Conservation (phyloP, 164 flowering plant genomes). For the Litsea cubeba region DNA sequence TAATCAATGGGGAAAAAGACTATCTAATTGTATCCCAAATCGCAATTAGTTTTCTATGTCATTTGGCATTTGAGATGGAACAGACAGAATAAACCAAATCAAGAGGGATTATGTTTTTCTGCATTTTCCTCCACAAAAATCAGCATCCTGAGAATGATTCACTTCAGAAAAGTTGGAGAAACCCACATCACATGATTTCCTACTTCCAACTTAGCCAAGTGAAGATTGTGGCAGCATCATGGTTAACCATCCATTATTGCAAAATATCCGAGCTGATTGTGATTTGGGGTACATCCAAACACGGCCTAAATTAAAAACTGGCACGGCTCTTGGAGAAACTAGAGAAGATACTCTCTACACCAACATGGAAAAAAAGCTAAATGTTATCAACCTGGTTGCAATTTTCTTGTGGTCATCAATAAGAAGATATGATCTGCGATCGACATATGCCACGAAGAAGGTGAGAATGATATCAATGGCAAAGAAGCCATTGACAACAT, state of each 20-base stretch:
- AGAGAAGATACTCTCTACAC: not conserved
- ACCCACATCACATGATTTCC: not conserved
- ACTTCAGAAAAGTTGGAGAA: not conserved
- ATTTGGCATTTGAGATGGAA: too few relatives aligned
- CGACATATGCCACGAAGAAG: conserved; percentile 88
- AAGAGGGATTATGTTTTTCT: not conserved
- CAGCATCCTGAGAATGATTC: not conserved
- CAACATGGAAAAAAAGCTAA: not conserved
- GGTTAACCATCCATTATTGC: not conserved
- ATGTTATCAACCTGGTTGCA: conserved; percentile 56
- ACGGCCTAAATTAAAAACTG: not conserved
- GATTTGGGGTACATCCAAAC: not conserved
- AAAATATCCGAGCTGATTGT: not conserved
- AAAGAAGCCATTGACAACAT: conserved; percentile 81
- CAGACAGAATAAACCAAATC: not conserved
- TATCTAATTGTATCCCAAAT: not conserved
- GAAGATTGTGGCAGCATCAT: not conserved
- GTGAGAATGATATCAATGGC: conserved; percentile 86
- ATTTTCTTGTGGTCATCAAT: conserved; percentile 75
- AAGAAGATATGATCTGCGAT: conserved; percentile 64
- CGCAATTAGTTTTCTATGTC: too few relatives aligned
- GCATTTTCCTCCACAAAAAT: not conserved
- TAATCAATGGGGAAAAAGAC: not conserved
- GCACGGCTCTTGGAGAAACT: not conserved
- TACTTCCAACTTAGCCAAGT: not conserved